Evolutionary conservation across 345 rosid genomes (phyloP).

Genomic region (Microcos paniculata): DNA sequence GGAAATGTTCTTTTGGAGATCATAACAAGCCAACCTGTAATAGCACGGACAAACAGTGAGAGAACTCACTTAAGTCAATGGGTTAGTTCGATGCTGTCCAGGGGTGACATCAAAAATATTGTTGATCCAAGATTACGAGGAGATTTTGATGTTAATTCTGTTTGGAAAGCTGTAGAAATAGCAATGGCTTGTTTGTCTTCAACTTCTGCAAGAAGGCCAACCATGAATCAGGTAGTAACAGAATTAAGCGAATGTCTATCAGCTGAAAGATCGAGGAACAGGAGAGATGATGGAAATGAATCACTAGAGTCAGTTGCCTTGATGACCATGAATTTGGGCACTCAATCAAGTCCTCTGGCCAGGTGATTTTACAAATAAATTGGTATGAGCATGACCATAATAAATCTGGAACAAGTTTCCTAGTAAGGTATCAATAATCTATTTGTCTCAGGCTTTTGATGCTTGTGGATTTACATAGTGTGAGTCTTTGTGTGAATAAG

Average conservation of each 20-base stretch:
- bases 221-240: conserved; percentile 39
- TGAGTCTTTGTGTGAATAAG: not conserved
- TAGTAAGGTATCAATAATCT: not conserved
- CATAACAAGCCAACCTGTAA: conserved; percentile 41
- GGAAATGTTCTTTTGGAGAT: conserved; percentile 55
- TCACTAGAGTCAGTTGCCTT: not conserved
- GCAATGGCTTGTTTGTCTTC: conserved; percentile 46
- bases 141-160: conserved; percentile 33
- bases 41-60: conserved; percentile 25
- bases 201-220: conserved; percentile 36
- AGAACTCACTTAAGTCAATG: conserved; percentile 39
- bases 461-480: not conserved
- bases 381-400: not conserved
- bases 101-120: conserved; percentile 42
- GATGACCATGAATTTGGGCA: not conserved
- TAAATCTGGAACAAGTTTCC: not conserved
- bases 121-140: conserved; percentile 53
- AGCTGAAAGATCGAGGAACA: conserved; percentile 26
- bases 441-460: not conserved
- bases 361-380: not conserved
- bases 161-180: conserved; percentile 49
- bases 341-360: not conserved
- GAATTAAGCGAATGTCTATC: conserved; percentile 40
- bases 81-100: conserved; percentile 37
- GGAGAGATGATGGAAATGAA: not conserved